phyloP scores from a whole-genome alignment of 805 yeast genomes.

The Teunomyces stri region DNA sequence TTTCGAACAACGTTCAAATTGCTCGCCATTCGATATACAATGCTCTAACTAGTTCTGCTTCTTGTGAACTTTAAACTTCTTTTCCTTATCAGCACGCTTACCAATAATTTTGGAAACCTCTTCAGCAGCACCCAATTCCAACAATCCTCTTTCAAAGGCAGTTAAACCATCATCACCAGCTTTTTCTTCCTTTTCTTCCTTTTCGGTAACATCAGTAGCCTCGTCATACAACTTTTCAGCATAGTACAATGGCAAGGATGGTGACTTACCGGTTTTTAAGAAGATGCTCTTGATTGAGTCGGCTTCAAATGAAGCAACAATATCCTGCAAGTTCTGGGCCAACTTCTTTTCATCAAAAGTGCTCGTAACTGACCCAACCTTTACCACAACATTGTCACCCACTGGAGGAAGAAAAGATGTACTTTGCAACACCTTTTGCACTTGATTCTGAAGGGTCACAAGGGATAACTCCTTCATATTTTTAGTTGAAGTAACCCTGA shows the following conservation, averaged over 20 bases:
- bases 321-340: slow-evolving; percentile 57
- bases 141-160: slow-evolving; percentile 70
- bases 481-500: slow-evolving; percentile 40
- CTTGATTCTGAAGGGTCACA: slow-evolving; percentile 53
- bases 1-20: background rate
- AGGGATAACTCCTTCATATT: slow-evolving; percentile 43
- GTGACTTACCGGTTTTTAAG: slow-evolving; percentile 69
- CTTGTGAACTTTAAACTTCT: slow-evolving; percentile 18
- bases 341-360: slow-evolving; percentile 47
- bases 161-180: slow-evolving; percentile 40
- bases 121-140: slow-evolving; percentile 78
- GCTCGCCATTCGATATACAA: background rate
- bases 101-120: slow-evolving; percentile 64
- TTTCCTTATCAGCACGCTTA: slow-evolving; percentile 32
- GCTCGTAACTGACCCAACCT: slow-evolving; percentile 55
- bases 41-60: slow-evolving; percentile 6
- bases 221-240: slow-evolving; percentile 54
- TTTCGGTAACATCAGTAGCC: slow-evolving; percentile 43
- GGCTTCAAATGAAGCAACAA: slow-evolving; percentile 46
- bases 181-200: slow-evolving; percentile 17
- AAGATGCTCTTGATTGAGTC: slow-evolving; percentile 54
- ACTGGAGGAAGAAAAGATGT: slow-evolving; percentile 68
- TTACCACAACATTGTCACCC: slow-evolving; percentile 64
- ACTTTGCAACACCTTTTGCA: slow-evolving; percentile 56
- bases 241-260: slow-evolving; percentile 80